Evolutionary conservation across 306 rosid species (phyloP).

Genomic region (Lathyrus tuberosus): DNA sequence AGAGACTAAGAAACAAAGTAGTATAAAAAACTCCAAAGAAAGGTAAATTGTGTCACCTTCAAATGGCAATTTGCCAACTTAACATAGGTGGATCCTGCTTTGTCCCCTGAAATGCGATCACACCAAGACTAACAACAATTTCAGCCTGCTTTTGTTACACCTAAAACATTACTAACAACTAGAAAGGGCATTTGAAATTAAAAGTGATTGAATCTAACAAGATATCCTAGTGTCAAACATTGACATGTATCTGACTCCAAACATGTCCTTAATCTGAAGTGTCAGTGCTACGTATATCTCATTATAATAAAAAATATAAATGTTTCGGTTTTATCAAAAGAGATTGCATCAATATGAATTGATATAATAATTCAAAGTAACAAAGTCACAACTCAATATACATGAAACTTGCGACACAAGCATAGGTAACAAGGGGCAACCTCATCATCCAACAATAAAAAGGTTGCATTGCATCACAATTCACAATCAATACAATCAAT

Average conservation of each 20-base stretch:
- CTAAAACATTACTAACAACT: not conserved
- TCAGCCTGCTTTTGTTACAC: slow-evolving; percentile 9
- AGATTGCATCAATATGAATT: not conserved
- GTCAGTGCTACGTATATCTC: not conserved
- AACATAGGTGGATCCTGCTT: slow-evolving; percentile 77
- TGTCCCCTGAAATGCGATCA: slow-evolving; percentile 70
- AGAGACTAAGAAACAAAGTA: not conserved
- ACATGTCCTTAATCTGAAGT: not conserved
- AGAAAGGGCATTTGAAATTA: not conserved
- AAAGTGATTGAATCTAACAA: no score
- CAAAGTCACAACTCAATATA: not conserved
- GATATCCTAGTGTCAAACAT: not conserved
- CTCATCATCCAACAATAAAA: slow-evolving; percentile 4
- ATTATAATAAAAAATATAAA: not conserved
- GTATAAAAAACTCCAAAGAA: not conserved
- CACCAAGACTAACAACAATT: slow-evolving; percentile 27
- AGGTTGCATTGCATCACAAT: not conserved
- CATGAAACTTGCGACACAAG: not conserved
- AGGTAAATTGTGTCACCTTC: slow-evolving; percentile 54
- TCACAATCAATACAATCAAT: not conserved
- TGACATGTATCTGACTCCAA: not conserved
- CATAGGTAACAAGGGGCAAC: not conserved
- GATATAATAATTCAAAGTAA: not conserved
- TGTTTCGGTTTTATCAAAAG: not conserved
- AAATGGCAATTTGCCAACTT: slow-evolving; percentile 86